A percentile compares a stretch with the other conserved stretches of the same genome.
Evolutionary conservation across 2,329 filamentous ascomycete genomes (phyloP).

Genomic region (Claviceps purpurea): DNA sequence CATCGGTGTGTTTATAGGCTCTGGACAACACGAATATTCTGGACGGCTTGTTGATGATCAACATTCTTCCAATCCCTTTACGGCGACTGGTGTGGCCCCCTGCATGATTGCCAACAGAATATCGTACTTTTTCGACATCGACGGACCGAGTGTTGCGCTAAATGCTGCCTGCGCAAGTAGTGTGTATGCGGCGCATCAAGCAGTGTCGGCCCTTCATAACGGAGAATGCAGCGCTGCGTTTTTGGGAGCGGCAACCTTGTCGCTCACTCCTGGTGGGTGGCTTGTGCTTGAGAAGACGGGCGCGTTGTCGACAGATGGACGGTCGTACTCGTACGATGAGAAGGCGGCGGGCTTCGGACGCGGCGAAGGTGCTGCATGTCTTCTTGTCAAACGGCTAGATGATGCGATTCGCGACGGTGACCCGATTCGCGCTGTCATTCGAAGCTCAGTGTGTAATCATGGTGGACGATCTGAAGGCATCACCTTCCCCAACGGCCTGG

Average conservation of each 20-base stretch:
- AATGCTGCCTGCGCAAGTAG: conserved; percentile 26
- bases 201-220: conserved; percentile 8
- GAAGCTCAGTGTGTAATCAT: conserved; percentile 5
- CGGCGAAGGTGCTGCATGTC: conserved; percentile 28
- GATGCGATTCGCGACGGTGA: conserved; percentile 30
- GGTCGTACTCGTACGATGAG: conserved; percentile 21
- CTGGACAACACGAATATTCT: conserved; percentile 1
- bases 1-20: conserved; percentile 25
- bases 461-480: conserved; percentile 5
- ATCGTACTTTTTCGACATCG: conserved; percentile 11
- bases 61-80: background rate
- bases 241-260: conserved; percentile 9
- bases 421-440: conserved; percentile 15
- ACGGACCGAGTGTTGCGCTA: conserved; percentile 16
- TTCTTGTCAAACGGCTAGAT: conserved; percentile 29
- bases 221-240: conserved; percentile 7
- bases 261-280: conserved; percentile 8
- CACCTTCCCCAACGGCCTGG: conserved; percentile 4
- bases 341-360: conserved; percentile 31
- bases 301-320: conserved; percentile 14
- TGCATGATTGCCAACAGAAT: conserved; percentile 9
- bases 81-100: conserved; percentile 4
- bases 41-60: background rate
- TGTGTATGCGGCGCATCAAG: conserved; percentile 20
- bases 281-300: conserved; percentile 4